Percentiles rank a stretch among this genome's conserved stretches.
phyloP scores from a whole-genome alignment of 805 yeast species.

The Saccharomyces mikatae region DNA sequence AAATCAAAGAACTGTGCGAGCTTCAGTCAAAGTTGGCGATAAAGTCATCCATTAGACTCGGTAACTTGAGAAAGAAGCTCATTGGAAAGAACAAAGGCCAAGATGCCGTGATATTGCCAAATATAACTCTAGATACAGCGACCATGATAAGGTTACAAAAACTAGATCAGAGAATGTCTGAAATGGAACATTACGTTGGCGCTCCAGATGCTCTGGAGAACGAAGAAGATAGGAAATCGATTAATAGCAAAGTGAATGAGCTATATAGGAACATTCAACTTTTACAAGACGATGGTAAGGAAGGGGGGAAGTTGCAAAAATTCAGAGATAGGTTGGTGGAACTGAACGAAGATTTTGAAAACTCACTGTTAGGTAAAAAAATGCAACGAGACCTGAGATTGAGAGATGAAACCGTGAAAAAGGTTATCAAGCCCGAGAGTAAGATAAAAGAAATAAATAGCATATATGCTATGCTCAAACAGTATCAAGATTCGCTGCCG shows the following conservation, averaged over 20 bases:
- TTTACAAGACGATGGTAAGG: constrained; percentile 18
- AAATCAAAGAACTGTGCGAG: neutral
- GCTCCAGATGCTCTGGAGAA: neutral
- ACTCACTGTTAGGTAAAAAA: constrained; percentile 13
- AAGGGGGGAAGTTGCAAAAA: constrained; percentile 8
- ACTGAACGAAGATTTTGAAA: constrained; percentile 24
- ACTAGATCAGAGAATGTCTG: constrained; percentile 14
- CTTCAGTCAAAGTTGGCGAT: neutral
- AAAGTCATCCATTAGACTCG: neutral
- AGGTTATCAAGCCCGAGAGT: constrained; percentile 15
- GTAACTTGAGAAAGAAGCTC: neutral
- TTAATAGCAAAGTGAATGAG: constrained; percentile 22
- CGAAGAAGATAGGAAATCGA: constrained; percentile 3
- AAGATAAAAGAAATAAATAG: constrained; percentile 22
- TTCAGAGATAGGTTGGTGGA: constrained; percentile 18
- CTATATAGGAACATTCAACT: constrained; percentile 25
- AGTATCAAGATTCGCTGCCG: constrained; percentile 21
- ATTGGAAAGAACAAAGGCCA: neutral
- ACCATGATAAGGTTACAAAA: constrained; percentile 4
- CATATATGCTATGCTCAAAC: constrained; percentile 10
- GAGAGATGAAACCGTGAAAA: constrained; percentile 7
- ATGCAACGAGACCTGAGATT: constrained; percentile 5
- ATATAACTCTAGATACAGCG: neutral
- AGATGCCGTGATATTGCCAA: neutral
- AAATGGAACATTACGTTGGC: constrained; percentile 16